Percentiles rank a stretch among this genome's conserved stretches.
Conservation (phyloP, 2,329 filamentous ascomycete species). For the Pyricularia sp. region DNA sequence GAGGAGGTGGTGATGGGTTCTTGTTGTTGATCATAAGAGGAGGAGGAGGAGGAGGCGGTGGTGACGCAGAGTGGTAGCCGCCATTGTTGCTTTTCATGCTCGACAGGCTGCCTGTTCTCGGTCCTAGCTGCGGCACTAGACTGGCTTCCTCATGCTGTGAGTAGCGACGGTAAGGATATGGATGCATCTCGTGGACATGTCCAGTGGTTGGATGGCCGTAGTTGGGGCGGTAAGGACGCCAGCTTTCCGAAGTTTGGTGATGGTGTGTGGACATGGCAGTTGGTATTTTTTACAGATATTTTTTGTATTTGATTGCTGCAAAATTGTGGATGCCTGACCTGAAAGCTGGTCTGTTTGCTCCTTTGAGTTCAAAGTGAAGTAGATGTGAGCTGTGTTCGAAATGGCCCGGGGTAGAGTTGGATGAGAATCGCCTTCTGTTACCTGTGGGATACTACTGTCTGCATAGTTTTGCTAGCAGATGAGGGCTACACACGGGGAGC, state of each 20-base stretch:
- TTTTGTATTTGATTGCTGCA: neutral
- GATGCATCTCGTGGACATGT: constrained; percentile 4
- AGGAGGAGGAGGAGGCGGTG: neutral
- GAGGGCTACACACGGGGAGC: neutral
- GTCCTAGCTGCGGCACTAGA: neutral
- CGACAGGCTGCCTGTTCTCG: neutral
- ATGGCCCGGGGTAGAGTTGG: neutral
- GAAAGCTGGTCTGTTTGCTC: neutral
- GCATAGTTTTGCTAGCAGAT: neutral
- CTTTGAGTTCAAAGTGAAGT: neutral
- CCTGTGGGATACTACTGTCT: neutral
- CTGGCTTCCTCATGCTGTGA: neutral
- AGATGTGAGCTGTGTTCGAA: neutral
- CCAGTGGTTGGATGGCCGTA: neutral
- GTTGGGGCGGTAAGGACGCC: constrained; percentile 1
- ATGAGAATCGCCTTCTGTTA: neutral
- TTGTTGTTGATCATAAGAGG: neutral
- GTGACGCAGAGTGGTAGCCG: neutral
- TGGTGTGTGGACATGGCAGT: neutral
- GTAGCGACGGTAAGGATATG: constrained; percentile 2
- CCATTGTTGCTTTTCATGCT: neutral
- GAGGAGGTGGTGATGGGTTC: neutral
- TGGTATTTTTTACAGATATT: too few species aligned
- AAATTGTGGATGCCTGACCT: neutral
- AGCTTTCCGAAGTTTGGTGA: neutral